These are phyloP conservation scores for Blastobotrys robertii DNA, from an alignment of 805 yeast genomes.

Conservation along the genomic window DNA sequence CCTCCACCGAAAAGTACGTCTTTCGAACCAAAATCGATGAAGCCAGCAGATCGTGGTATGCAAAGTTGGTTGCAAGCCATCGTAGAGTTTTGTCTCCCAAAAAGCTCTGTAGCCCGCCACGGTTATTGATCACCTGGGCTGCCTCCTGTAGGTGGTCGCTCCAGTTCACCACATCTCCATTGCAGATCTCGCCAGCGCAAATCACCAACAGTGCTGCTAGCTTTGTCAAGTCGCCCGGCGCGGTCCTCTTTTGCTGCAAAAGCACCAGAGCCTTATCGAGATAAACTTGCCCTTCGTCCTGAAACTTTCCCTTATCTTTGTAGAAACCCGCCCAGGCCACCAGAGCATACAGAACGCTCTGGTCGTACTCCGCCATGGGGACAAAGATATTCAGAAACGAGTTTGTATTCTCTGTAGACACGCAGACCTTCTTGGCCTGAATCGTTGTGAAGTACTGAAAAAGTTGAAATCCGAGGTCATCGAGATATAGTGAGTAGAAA, in stretches of 20 bases:
- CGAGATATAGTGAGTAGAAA: slow-evolving; percentile 25
- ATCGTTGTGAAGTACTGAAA: slow-evolving; percentile 38
- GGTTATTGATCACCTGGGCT: slow-evolving; percentile 45
- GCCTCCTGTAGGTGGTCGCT: slow-evolving; percentile 56
- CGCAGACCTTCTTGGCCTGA: slow-evolving; percentile 36
- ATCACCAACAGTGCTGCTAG: slow-evolving; percentile 59
- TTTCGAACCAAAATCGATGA: slow-evolving; percentile 49
- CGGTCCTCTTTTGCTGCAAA: slow-evolving; percentile 11
- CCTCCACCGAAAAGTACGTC: slow-evolving; percentile 52
- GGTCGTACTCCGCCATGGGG: slow-evolving; percentile 41
- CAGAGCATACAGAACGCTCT: slow-evolving; percentile 40
- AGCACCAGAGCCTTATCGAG: slow-evolving; percentile 18
- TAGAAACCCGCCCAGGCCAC: slow-evolving; percentile 48
- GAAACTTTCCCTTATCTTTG: slow-evolving; percentile 20
- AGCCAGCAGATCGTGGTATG: slow-evolving; percentile 70
- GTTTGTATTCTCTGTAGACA: slow-evolving; percentile 40
- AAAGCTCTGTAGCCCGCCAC: slow-evolving; percentile 52
- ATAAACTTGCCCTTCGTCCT: slow-evolving; percentile 21
- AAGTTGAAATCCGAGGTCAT: slow-evolving; percentile 35
- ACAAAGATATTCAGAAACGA: slow-evolving; percentile 44
- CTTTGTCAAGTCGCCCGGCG: slow-evolving; percentile 27
- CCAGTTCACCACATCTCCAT: slow-evolving; percentile 76
- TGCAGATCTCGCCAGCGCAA: slow-evolving; percentile 74
- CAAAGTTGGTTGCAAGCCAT: slow-evolving; percentile 69
- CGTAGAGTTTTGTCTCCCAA: slow-evolving; percentile 47